Percentiles rank a stretch among this genome's conserved stretches.
Conservation (phyloP, 176 grass and related monocot species). For the Puya raimondii region DNA sequence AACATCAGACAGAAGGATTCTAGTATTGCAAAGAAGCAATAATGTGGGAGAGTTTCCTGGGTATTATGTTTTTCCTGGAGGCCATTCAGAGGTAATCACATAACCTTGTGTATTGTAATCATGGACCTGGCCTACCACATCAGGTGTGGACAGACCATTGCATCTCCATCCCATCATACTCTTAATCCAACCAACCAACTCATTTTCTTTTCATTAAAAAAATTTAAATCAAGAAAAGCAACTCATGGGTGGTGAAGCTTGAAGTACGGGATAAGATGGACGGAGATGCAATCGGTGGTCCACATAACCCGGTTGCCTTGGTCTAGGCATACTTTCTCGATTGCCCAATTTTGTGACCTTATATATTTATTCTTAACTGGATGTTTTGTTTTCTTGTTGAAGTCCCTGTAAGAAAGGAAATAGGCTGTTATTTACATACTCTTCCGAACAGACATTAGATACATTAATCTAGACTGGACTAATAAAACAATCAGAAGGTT, state of each 20-base stretch:
- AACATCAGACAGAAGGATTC: slow-evolving; percentile 77
- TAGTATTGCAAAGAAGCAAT: slow-evolving; percentile 80
- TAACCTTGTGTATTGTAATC: not conserved
- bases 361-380: no score
- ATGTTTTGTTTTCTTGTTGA: no score
- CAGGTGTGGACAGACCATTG: not conserved
- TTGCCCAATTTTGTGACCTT: no score
- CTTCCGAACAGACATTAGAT: not conserved
- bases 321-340: no score
- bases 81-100: slow-evolving; percentile 74
- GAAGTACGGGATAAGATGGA: no score
- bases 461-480: slow-evolving; percentile 6
- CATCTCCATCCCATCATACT: not conserved
- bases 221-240: no score
- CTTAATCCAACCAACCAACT: no score
- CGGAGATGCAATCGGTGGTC: no score
- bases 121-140: not conserved
- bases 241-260: no score
- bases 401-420: no score
- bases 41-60: slow-evolving; percentile 89
- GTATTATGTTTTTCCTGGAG: slow-evolving; percentile 88
- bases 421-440: not conserved
- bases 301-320: no score
- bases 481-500: not conserved
- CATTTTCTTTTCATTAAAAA: no score